Evolutionary conservation across 192 early-diverging fungal genomes (phyloP).

Genomic region (Coemansia sp.): DNA sequence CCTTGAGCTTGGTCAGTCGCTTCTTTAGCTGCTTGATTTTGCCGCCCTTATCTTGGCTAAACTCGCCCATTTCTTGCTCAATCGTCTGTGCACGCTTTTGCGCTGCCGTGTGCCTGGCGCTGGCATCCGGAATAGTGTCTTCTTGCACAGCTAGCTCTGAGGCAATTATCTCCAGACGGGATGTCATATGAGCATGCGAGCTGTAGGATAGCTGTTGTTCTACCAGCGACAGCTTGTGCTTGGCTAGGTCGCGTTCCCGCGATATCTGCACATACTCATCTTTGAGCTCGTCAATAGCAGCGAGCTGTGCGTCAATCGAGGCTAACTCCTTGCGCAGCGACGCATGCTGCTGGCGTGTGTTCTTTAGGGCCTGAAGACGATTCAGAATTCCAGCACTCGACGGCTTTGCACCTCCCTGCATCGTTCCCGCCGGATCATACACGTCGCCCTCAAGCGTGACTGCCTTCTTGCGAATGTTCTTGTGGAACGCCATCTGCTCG

Average conservation of each 20-base stretch:
- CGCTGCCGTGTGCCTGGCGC: constrained; percentile 54
- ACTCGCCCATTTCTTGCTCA: constrained; percentile 87
- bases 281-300: constrained; percentile 57
- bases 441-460: constrained; percentile 97
- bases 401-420: constrained; percentile 88
- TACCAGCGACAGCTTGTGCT: constrained; percentile 73
- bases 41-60: constrained; percentile 80
- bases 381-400: constrained; percentile 69
- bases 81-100: constrained; percentile 60
- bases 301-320: constrained; percentile 58
- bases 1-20: constrained; percentile 66
- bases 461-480: constrained; percentile 77
- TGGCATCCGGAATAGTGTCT: constrained; percentile 57
- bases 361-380: constrained; percentile 72
- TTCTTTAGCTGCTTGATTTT: constrained; percentile 84
- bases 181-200: constrained; percentile 64
- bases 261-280: constrained; percentile 61
- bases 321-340: constrained; percentile 55
- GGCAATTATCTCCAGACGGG: constrained; percentile 36
- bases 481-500: constrained; percentile 86
- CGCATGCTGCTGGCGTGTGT: constrained; percentile 57
- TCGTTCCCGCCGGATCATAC: constrained; percentile 91
- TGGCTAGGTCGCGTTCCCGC: constrained; percentile 69
- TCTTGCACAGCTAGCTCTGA: constrained; percentile 59
- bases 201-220: constrained; percentile 80